Evolutionary conservation across 2,329 filamentous ascomycete genomes (phyloP), one percentile per base, ranked within the genome.

Genomic region (Ophiobolus disseminans): DNA sequence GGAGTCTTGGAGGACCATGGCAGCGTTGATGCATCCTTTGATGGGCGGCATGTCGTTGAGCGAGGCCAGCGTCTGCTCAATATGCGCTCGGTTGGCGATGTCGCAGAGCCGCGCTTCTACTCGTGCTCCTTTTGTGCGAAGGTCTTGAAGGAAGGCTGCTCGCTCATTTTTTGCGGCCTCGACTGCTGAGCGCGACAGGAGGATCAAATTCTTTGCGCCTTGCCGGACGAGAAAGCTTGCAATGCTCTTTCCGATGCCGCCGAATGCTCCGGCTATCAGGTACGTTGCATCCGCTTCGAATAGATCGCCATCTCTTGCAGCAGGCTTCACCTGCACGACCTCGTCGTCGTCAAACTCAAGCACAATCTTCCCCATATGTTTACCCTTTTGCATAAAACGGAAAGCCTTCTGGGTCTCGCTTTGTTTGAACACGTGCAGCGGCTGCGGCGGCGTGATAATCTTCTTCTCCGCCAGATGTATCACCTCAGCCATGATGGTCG

Each of bases 181-280:
- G 2, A 53, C 40, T 3, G 25, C 25, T 7, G 50, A 45, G 10
- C 58, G 47, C 5, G 63, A 61, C 5, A 61, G 48, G 7, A 69
- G 31, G 2, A 62, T 49, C 8, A 69, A 10, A 26, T 62, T 42
- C 21, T 55, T 56, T 1, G 58, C 65, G 3, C 66, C 65, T 21
- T 53, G 38, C 13, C 45, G 36, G 11, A 55, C 49, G 46, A 68
- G 55, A 57, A 55, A 62, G 11, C 39, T 40, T 3, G 56, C 44
- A 6, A 68, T 48, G 16, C 53, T 55, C 17, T 60, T 48, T 9
- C 66, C 65, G 14, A 68, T 44, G 3, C 63, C 63, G 11, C 65
- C 63, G 2, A 61, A 54, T 5, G 58, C 65, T 5, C 63, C 65
- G 25, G 57, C 54, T 5, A 69, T 21, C 0, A 69, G 11, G 30